Conservation (phyloP, 345 rosid species). For the Corchorus capsularis region DNA sequence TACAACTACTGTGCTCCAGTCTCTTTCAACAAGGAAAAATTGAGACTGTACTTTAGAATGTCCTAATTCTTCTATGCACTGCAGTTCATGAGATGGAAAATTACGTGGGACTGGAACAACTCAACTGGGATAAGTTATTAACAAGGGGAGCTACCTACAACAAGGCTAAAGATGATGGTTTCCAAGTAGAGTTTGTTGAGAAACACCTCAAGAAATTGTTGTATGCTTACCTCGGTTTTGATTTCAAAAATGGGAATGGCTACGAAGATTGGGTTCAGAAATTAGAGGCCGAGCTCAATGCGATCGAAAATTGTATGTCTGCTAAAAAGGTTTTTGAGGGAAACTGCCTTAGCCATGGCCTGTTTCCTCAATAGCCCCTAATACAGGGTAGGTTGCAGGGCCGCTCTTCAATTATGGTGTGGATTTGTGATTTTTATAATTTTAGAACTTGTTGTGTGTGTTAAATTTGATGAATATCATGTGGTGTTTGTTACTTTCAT, state of each 20-base stretch:
- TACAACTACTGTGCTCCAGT: no score
- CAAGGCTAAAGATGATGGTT: background rate
- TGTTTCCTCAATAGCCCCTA: no score
- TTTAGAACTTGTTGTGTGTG: no score
- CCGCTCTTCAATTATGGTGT: no score
- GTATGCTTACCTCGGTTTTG: background rate
- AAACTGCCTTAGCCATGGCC: no score
- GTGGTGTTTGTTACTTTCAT: no score
- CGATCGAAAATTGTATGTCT: no score
- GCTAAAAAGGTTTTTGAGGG: no score
- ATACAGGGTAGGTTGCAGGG: no score
- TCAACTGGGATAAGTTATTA: background rate
- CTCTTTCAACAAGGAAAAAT: no score
- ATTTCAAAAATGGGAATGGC: background rate
- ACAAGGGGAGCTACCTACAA: conserved; percentile 6
- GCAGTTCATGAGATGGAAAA: background rate
- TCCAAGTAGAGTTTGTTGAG: background rate
- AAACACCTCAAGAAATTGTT: background rate
- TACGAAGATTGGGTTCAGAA: background rate
- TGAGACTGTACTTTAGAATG: background rate
- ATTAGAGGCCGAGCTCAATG: background rate
- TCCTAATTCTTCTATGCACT: background rate
- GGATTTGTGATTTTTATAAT: no score
- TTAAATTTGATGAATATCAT: no score
- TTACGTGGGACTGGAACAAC: background rate